Base-by-base conservation (phyloP, 768 basidiomycete species). In the Fomitopsis pulvina region DNA sequence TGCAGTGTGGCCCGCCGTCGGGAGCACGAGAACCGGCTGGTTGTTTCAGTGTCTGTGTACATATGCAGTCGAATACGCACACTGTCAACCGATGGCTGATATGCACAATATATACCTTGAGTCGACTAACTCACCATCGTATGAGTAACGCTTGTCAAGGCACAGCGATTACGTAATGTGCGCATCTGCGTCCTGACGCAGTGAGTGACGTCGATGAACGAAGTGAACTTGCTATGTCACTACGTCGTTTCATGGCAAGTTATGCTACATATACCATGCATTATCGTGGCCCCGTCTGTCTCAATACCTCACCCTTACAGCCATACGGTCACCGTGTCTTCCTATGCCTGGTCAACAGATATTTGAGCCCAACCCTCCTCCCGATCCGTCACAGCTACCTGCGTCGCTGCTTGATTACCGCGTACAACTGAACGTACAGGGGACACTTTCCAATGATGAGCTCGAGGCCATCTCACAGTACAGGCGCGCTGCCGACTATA, bases 371-470 rank as follows among this genome's bases (percentile, higher is more conserved):
- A 85, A 86, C 55, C 85, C 87, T 2, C 79, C 83, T 45, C 71
- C 87, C 4, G 86, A 86, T 49, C 68, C 80, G 1, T 89, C 87
- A 28, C 74, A 70, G 25, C 75, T 91, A 37, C 78, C 85, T 0
- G 78, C 83, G 30, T 65, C 74, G 11, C 58, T 85, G 43, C 69
- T 79, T 18, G 64, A 80, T 20, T 71, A 70, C 43, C 65, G 72
- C 2, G 74, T 81, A 41, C 60, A 74, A 34, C 71, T 82, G 55
- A 60, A 78, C 51, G 68, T 68, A 18, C 68, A 72, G 44, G 58
- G 73, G 46, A 72, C 70, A 45, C 73, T 87, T 27, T 61, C 76
- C 11, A 26, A 62, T 1, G 67, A 76, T 30, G 80, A 86, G 51
- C 75, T 81, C 47, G 62, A 68, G 21, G 69, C 75, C 11, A 60